These are phyloP conservation scores for Hordeum vulgare DNA, from an alignment of 176 grass and related monocot genomes.

Conservation along the genomic window MorexV3_pseudomolecules_assembly NC_058518.1:382245289-382245788, in stretches of 20 bases:
- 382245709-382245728: not conserved
- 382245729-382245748: not conserved
- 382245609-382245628: no score
- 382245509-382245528: not conserved
- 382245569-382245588: no score
- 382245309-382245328: constrained; percentile 7
- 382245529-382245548: no score
- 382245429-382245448: constrained; percentile 6
- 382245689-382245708: constrained; percentile 2
- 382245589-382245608: no score
- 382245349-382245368: not conserved
- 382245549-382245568: no score
- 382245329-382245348: not conserved
- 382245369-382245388: constrained; percentile 4
- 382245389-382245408: constrained; percentile 15
- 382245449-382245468: not conserved
- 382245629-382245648: not conserved
- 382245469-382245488: not conserved
- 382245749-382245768: not conserved
- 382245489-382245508: not conserved
- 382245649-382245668: not conserved
- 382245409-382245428: constrained; percentile 11
- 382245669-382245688: not conserved
- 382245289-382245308: constrained; percentile 15
- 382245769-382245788: not conserved